Evolutionary conservation across 805 yeast species (phyloP).

Genomic region (Barnettozyma botsteinii): DNA sequence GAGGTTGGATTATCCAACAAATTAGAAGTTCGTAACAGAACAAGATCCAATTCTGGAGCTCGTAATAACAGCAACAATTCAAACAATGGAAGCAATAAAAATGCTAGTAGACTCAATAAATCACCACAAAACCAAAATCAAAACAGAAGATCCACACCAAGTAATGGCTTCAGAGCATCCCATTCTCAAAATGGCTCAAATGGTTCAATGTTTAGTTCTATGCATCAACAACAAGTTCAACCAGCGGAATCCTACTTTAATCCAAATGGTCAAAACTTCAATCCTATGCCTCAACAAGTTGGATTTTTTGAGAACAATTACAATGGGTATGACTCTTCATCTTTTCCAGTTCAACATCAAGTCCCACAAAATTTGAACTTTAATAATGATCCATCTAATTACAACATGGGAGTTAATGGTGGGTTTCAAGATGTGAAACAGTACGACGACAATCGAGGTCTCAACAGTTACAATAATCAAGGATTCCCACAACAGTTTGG

Average conservation of each 20-base stretch:
- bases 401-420: neutral
- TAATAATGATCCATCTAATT: neutral
- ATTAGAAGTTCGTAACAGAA: slow-evolving; percentile 16
- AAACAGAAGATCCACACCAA: slow-evolving; percentile 12
- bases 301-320: slow-evolving; percentile 4
- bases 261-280: neutral
- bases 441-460: neutral
- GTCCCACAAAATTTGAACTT: neutral
- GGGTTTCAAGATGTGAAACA: slow-evolving; percentile 1
- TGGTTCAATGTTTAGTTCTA: neutral
- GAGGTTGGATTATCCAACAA: slow-evolving; percentile 65
- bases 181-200: neutral
- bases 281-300: slow-evolving; percentile 2
- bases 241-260: slow-evolving; percentile 2
- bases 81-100: slow-evolving; percentile 4
- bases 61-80: slow-evolving; percentile 4
- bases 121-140: slow-evolving; percentile 15
- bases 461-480: neutral
- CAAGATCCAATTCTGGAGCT: slow-evolving; percentile 23
- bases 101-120: slow-evolving; percentile 14
- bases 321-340: slow-evolving; percentile 5
- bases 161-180: slow-evolving; percentile 8
- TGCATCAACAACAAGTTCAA: slow-evolving; percentile 1
- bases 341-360: slow-evolving; percentile 4
- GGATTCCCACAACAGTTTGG: slow-evolving; percentile 6